Base-by-base conservation (phyloP, 2,329 filamentous ascomycete genomes). In the Fusarium sp. region DNA sequence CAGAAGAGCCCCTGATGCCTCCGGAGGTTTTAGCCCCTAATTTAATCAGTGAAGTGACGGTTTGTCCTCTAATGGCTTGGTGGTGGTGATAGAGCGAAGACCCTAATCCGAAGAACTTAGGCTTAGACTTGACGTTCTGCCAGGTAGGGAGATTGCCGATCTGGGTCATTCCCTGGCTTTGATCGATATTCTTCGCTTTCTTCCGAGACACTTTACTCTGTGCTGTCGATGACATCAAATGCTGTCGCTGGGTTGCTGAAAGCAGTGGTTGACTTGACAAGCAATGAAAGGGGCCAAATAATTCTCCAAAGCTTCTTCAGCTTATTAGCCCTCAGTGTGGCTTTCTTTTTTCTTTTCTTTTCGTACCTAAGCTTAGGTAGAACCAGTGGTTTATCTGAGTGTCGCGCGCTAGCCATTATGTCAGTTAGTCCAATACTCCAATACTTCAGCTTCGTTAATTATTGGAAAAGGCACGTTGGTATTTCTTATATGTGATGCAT, bases 91-190 rank as follows among this genome's bases (percentile, higher is more conserved):
- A 35, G 43, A 48, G 21, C 49, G 15, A 26, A 24, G 23, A 37
- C 48, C 60, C 57, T 58, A 15, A 23, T 28, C 15, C n/a, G 6
- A 21, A 37, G 24, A n/a, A 31, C 20, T 41, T 11, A 6, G 21
- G 44, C 31, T 38, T 16, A 13, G 26, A n/a, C 18, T 54, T 42
- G 24, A 21, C 38, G 18, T 37, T 6, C 35, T 31, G 18, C 59
- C 70, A 57, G 41, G 44, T 61, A 52, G 48, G 56, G 67, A 55
- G 42, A 72, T 39, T 49, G 67, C 69, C 64, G 70, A 72, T 71
- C 70, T 24, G 60, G 70, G 67, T 49, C 33, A 10, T 48, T 46
- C 56, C 55, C 50, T 48, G 56, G 21, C n/a, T 15, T 46, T 61
- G 52, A 62, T 58, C 61, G 65, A 39, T 60, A 57, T 21, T 33